phyloP scores from a whole-genome alignment of 1,139 yeast species.

The Hansenula lynferdii region DNA sequence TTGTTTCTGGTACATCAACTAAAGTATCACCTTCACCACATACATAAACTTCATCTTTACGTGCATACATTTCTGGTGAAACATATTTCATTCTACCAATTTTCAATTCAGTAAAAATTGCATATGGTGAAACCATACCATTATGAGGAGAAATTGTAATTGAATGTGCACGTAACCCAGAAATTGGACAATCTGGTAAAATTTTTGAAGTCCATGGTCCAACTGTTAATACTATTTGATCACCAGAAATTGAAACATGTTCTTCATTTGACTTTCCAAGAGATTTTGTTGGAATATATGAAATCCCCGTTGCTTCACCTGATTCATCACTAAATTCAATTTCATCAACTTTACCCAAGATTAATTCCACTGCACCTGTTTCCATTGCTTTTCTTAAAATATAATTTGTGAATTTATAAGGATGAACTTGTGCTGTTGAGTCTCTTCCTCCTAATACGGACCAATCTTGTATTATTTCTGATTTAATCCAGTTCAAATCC shows the following conservation, averaged over 20 bases:
- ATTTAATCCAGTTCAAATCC: constrained; percentile 79
- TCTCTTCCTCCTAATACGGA: constrained; percentile 79
- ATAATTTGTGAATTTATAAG: constrained; percentile 84
- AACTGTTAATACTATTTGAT: constrained; percentile 75
- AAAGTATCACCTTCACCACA: constrained; percentile 97
- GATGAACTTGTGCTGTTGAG: constrained; percentile 96
- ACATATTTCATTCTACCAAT: constrained; percentile 61
- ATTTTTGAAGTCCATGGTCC: constrained; percentile 97
- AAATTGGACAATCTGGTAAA: constrained; percentile 86
- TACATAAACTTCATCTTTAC: constrained; percentile 92
- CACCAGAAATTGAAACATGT: constrained; percentile 48
- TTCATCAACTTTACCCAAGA: constrained; percentile 78
- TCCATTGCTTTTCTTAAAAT: constrained; percentile 77
- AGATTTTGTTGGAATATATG: constrained; percentile 55
- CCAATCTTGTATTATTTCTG: constrained; percentile 64
- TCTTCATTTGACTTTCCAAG: constrained; percentile 30
- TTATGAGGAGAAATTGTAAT: constrained; percentile 82
- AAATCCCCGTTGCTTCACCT: constrained; percentile 63
- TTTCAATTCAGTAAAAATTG: constrained; percentile 87
- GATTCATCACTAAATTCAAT: constrained; percentile 56
- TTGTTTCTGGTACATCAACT: constrained; percentile 88
- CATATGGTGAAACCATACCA: constrained; percentile 81
- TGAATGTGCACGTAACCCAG: constrained; percentile 91
- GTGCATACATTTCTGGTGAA: constrained; percentile 91
- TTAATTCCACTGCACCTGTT: constrained; percentile 76